Evolutionary conservation across 768 basidiomycete genomes (phyloP).

Genomic region (Chalciporus sphaerocephalus): DNA sequence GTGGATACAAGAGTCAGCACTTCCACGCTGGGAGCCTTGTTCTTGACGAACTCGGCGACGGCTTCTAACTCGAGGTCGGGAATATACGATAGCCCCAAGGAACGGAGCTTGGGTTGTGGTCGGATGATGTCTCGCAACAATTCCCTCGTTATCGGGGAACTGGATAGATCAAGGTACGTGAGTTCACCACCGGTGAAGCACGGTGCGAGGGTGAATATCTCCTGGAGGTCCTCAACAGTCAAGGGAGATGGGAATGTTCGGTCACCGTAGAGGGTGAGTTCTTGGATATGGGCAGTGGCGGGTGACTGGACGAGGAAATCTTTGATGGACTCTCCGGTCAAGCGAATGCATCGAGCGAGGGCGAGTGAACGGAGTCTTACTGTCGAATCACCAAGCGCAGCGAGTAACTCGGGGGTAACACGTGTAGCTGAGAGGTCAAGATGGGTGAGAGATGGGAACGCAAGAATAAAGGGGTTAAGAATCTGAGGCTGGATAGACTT

Average conservation of each 20-base stretch:
- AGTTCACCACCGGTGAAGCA: conserved; percentile 74
- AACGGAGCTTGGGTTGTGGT: conserved; percentile 71
- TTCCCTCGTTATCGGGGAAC: conserved; percentile 62
- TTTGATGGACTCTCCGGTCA: conserved; percentile 75
- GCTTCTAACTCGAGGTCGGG: conserved; percentile 60
- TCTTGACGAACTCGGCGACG: conserved; percentile 63
- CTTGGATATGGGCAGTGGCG: conserved; percentile 55
- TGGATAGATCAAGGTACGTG: conserved; percentile 87
- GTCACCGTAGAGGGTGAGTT: conserved; percentile 89
- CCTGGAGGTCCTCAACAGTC: conserved; percentile 55
- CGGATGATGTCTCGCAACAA: conserved; percentile 48
- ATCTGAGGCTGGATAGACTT: conserved; percentile 69
- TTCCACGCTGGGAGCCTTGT: conserved; percentile 74
- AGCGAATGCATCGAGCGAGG: conserved; percentile 78
- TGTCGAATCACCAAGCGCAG: conserved; percentile 60
- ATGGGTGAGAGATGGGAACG: conserved; percentile 83
- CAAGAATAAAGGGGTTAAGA: conserved; percentile 68
- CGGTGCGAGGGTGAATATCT: conserved; percentile 69
- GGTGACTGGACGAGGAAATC: conserved; percentile 67
- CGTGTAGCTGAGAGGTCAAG: conserved; percentile 92
- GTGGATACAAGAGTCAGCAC: conserved; percentile 77
- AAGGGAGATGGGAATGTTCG: conserved; percentile 76
- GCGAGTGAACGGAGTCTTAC: conserved; percentile 74
- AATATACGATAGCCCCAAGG: conserved; percentile 87
- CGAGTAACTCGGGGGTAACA: conserved; percentile 68